These are phyloP conservation scores for Talaromyces trachyspermus DNA, from an alignment of 495 filamentous ascomycete genomes.

Conservation along the genomic window DNA sequence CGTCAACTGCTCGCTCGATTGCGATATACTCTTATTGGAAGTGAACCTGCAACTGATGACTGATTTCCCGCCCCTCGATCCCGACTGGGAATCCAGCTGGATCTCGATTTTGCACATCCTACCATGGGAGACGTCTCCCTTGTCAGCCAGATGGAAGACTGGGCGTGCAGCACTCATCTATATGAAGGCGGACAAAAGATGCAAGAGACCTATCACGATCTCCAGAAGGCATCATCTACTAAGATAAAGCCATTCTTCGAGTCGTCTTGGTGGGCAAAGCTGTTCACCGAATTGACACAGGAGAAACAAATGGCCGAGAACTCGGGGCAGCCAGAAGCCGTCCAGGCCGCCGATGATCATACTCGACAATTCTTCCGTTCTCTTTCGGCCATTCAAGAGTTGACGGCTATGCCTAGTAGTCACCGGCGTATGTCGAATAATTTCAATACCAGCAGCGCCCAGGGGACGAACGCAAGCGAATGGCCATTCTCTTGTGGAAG, in stretches of 20 bases:
- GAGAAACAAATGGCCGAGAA: conserved; percentile 31
- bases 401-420: conserved; percentile 30
- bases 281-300: conserved; percentile 37
- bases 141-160: conserved; percentile 37
- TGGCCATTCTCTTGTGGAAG: conserved; percentile 48
- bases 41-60: conserved; percentile 40
- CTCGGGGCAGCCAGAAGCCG: conserved; percentile 24
- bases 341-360: conserved; percentile 30
- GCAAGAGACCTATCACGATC: conserved; percentile 27
- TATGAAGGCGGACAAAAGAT: conserved; percentile 34
- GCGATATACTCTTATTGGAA: conserved; percentile 44
- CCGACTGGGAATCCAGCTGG: conserved; percentile 36
- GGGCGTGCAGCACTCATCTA: conserved; percentile 40
- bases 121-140: conserved; percentile 29
- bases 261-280: conserved; percentile 41
- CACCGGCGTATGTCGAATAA: conserved; percentile 26
- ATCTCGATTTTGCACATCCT: conserved; percentile 35
- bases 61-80: conserved; percentile 36
- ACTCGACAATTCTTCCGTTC: conserved; percentile 32
- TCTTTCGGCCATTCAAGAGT: conserved; percentile 44
- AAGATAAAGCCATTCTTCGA: conserved; percentile 41
- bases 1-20: conserved; percentile 27
- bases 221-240: conserved; percentile 29
- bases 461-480: conserved; percentile 33
- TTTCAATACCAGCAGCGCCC: conserved; percentile 11